Evolutionary conservation across 2,329 filamentous ascomycete genomes (phyloP).

Genomic region (Aureobasidium lini): DNA sequence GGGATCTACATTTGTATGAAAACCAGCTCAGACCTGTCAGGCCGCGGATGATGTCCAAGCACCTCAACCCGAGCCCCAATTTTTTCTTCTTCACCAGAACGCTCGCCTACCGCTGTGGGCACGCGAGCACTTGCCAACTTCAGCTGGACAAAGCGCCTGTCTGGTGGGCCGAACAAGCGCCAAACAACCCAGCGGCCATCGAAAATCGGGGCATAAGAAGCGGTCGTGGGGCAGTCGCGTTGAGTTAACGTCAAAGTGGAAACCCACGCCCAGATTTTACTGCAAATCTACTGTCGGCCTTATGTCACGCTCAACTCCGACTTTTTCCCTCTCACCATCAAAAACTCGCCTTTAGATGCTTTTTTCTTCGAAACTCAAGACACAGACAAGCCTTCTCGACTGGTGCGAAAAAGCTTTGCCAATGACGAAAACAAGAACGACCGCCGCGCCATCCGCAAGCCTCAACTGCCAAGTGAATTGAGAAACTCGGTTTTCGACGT

Average conservation of each 20-base stretch:
- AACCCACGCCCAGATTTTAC: background rate
- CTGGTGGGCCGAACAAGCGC: conserved; percentile 8
- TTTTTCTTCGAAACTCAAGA: background rate
- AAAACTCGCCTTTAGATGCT: background rate
- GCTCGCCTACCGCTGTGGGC: background rate
- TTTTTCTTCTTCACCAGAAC: conserved; percentile 3
- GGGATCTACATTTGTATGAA: conserved; percentile 7
- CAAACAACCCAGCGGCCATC: conserved; percentile 4
- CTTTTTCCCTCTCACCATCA: background rate
- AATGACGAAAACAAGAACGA: background rate
- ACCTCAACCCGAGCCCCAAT: conserved; percentile 2
- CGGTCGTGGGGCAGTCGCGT: conserved; percentile 9
- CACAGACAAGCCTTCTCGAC: background rate
- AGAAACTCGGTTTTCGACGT: background rate
- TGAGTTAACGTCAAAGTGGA: conserved; percentile 2
- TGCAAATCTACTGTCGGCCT: background rate
- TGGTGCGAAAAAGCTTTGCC: conserved; percentile 1
- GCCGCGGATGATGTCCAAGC: conserved; percentile 1
- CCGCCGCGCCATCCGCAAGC: background rate
- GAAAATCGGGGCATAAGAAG: background rate
- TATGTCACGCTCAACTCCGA: background rate
- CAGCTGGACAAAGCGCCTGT: conserved; percentile 6
- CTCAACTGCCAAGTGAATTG: conserved; percentile 11
- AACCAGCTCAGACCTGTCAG: background rate
- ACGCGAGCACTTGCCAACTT: conserved; percentile 12